A percentile compares a stretch with the other conserved stretches of the same genome.
Evolutionary conservation across 2,329 filamentous ascomycete species (phyloP).

Genomic region (Colletotrichum phormii): DNA sequence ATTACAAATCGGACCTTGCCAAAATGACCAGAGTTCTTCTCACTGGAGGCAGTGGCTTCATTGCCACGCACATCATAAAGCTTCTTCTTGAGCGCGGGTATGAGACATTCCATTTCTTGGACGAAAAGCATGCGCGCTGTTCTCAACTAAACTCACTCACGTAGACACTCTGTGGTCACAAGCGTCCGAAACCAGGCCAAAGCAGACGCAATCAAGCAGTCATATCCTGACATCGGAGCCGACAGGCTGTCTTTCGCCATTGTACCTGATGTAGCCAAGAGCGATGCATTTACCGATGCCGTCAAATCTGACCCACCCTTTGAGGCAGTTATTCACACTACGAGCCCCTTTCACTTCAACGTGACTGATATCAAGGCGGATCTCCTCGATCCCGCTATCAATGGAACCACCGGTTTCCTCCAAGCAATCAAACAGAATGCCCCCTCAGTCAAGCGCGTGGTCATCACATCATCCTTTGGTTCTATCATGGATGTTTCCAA

Average conservation of each 20-base stretch:
- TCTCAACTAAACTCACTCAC: background rate
- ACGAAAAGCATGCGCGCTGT: too few species aligned
- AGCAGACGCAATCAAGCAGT: background rate
- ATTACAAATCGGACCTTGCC: too few species aligned
- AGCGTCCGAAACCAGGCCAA: background rate
- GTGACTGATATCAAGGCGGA: conserved; percentile 61
- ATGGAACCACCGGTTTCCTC: conserved; percentile 45
- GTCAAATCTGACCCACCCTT: conserved; percentile 59
- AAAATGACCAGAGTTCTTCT: too few species aligned
- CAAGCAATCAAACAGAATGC: background rate
- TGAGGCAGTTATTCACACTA: conserved; percentile 79
- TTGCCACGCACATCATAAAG: background rate
- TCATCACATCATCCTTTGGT: background rate
- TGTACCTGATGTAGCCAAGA: background rate
- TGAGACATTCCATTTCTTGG: background rate
- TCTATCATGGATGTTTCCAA: background rate
- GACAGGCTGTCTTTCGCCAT: background rate
- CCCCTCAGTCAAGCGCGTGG: background rate
- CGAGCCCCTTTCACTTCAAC: conserved; percentile 79
- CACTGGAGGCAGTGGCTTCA: background rate
- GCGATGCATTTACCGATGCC: background rate
- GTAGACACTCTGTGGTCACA: conserved; percentile 1
- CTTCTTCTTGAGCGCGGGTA: background rate
- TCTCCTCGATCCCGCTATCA: conserved; percentile 66
- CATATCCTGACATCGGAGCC: too few species aligned